Evolutionary conservation across 306 rosid genomes (phyloP).

Genomic region (Sechiopsis laciniata): DNA sequence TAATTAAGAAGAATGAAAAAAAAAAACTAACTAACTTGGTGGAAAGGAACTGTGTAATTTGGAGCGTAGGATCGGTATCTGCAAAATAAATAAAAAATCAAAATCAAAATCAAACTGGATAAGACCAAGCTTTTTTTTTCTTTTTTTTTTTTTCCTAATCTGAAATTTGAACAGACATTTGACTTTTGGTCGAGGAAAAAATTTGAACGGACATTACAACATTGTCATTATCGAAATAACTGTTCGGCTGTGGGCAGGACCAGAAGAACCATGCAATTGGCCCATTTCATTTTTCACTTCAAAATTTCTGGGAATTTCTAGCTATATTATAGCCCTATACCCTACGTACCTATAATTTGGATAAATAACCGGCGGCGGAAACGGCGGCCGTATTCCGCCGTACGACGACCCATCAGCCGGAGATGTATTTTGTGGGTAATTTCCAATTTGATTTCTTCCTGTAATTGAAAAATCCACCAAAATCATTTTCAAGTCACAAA

Average conservation of each 20-base stretch:
- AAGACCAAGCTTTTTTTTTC: no score
- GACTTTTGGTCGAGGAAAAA: conserved; percentile 15
- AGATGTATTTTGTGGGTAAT: neutral
- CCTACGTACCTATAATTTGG: neutral
- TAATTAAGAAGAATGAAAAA: no score
- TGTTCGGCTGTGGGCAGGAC: neutral
- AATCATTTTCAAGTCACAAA: neutral
- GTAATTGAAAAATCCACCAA: no score
- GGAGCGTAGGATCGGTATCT: conserved; percentile 21
- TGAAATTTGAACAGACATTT: conserved; percentile 11
- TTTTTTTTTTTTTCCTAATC: neutral
- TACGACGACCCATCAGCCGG: neutral
- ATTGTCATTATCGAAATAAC: conserved; percentile 7
- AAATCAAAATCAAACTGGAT: no score
- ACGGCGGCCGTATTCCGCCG: conserved; percentile 13
- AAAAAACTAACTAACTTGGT: neutral
- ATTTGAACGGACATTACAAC: no score
- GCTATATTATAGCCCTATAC: no score
- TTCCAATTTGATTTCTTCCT: conserved; percentile 15
- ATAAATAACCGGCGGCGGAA: conserved; percentile 5
- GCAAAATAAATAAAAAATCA: neutral
- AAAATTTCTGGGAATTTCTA: neutral
- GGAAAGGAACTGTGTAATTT: conserved; percentile 3
- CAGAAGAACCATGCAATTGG: no score
- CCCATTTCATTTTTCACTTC: neutral